These are phyloP conservation scores for Plantago ovata DNA, from an alignment of 257 asterid species.

Conservation along the genomic window DNA sequence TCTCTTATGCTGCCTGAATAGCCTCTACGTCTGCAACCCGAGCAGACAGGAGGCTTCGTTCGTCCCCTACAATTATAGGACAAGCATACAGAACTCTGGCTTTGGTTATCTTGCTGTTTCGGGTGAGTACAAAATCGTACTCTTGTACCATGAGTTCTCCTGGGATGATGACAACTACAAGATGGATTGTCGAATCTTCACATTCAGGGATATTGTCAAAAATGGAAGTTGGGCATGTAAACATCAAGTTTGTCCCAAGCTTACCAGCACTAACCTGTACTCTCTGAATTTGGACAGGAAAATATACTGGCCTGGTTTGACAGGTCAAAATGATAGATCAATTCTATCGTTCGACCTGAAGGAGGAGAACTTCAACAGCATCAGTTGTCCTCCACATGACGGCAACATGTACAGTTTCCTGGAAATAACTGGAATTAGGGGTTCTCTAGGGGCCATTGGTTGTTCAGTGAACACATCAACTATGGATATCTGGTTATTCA, in stretches of 20 bases:
- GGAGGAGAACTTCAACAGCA: conserved; percentile 7
- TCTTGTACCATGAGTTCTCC: no score
- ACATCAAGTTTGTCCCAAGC: no score
- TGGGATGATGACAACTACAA: no score
- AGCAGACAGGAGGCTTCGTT: no score
- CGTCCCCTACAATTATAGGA: background rate
- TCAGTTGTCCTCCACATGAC: conserved; percentile 4
- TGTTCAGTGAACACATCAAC: background rate
- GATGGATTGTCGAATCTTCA: no score
- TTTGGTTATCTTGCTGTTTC: conserved; percentile 6
- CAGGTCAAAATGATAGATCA: background rate
- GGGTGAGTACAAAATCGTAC: conserved; percentile 4
- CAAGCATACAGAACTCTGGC: conserved; percentile 1
- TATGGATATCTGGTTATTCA: background rate
- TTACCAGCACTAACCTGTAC: no score
- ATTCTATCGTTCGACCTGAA: conserved; percentile 6
- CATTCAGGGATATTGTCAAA: no score
- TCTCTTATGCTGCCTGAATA: conserved; percentile 9
- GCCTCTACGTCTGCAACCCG: background rate
- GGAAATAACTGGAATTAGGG: background rate
- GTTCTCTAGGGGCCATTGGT: background rate
- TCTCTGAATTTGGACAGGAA: no score
- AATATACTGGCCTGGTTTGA: no score
- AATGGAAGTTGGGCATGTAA: no score
- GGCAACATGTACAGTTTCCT: background rate